Conservation (phyloP, 2,329 filamentous ascomycete genomes). For the Mycocentrospora acerina region DNA sequence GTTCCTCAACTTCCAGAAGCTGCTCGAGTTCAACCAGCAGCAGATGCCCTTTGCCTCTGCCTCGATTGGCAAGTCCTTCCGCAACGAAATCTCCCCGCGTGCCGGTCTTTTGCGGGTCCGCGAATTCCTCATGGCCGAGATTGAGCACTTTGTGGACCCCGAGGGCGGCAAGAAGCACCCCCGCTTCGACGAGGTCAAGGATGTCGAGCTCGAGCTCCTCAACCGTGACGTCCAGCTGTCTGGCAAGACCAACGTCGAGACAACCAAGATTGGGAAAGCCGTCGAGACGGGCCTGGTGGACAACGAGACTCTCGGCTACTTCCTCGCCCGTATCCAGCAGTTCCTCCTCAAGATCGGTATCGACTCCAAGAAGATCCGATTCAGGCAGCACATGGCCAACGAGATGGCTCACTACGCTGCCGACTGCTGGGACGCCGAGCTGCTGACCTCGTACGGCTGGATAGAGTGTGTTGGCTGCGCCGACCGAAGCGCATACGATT, state of each 20-base stretch:
- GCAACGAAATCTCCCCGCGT: constrained; percentile 95
- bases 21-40: constrained; percentile 94
- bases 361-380: constrained; percentile 84
- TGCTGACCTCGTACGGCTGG: constrained; percentile 91
- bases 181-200: constrained; percentile 81
- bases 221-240: constrained; percentile 82
- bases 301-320: constrained; percentile 98
- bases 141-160: constrained; percentile 97
- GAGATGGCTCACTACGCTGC: constrained; percentile 92
- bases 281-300: constrained; percentile 82
- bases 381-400: constrained; percentile 94
- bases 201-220: constrained; percentile 80
- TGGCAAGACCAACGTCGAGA: constrained; percentile 75
- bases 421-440: constrained; percentile 97
- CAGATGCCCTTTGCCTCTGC: constrained; percentile 97
- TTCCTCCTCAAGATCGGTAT: constrained; percentile 89
- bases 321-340: constrained; percentile 87
- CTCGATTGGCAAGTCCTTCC: constrained; percentile 95
- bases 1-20: constrained; percentile 95
- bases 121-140: constrained; percentile 98
- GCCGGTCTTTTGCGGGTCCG: constrained; percentile 89
- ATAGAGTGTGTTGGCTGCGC: constrained; percentile 98
- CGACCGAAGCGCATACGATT: constrained; percentile 90
- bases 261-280: constrained; percentile 79
- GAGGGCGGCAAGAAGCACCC: constrained; percentile 91